Percentiles rank a stretch among this genome's conserved stretches.
Evolutionary conservation across 2,329 filamentous ascomycete genomes (phyloP).

Genomic region (Trichoderma koningiopsis): DNA sequence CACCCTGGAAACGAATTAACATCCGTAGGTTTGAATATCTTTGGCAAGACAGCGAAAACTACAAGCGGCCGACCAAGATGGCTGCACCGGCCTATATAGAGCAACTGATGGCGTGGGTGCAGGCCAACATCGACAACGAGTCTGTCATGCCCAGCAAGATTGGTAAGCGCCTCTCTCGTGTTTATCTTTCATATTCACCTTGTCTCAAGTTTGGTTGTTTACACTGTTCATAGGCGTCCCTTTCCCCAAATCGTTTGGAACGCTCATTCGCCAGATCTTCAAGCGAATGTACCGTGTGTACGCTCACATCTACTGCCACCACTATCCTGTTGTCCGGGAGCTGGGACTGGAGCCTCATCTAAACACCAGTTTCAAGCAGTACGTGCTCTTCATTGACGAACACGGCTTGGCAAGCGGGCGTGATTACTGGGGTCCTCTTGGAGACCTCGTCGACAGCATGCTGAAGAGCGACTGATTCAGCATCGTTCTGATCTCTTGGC

Average conservation of each 20-base stretch:
- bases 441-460: conserved; percentile 97
- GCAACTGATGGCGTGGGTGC: conserved; percentile 96
- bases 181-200: neutral
- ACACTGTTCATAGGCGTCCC: conserved; percentile 67
- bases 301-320: conserved; percentile 99
- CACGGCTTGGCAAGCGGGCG: conserved; percentile 89
- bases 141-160: conserved; percentile 92
- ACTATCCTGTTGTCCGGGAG: conserved; percentile 95
- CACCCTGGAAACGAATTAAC: neutral
- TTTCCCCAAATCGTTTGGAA: conserved; percentile 89
- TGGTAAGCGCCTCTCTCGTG: conserved; percentile 50
- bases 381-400: conserved; percentile 97
- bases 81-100: conserved; percentile 96
- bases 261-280: conserved; percentile 91
- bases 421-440: conserved; percentile 95
- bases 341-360: conserved; percentile 94
- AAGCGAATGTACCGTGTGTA: conserved; percentile 99
- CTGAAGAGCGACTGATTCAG: conserved; percentile 75
- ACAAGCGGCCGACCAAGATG: conserved; percentile 97
- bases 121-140: conserved; percentile 94
- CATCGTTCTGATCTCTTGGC: conserved; percentile 6
- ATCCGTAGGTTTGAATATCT: conserved; percentile 85
- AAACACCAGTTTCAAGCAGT: conserved; percentile 99
- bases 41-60: conserved; percentile 95
- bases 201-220: neutral